Conservation (phyloP, 176 grass and related monocot species). For the Tuctoria greenei region DNA sequence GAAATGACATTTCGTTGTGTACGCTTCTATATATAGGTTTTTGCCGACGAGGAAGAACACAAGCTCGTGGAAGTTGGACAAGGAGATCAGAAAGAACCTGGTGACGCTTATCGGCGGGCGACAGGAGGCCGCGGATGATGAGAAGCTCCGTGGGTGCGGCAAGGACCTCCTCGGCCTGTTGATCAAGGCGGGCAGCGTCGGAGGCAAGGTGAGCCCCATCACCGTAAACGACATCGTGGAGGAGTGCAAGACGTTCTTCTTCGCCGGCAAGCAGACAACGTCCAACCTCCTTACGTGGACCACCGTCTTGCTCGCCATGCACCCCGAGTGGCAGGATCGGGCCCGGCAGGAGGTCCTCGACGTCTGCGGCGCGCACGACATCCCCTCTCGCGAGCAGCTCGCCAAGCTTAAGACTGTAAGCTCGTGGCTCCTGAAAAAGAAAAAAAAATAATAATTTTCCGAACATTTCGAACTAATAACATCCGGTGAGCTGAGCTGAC, state of each 20-base stretch:
- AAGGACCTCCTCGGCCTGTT: conserved; percentile 84
- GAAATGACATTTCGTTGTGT: neutral
- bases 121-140: conserved; percentile 39
- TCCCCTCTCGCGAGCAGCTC: conserved; percentile 78
- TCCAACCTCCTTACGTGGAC: conserved; percentile 96
- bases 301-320: conserved; percentile 89
- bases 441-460: neutral
- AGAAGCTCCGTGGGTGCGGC: conserved; percentile 45
- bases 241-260: conserved; percentile 98
- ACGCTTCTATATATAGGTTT: conserved; percentile 49
- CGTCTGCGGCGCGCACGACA: conserved; percentile 60
- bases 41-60: conserved; percentile 97
- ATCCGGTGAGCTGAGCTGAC: conserved; percentile 31
- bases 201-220: conserved; percentile 48
- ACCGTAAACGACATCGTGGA: conserved; percentile 91
- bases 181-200: conserved; percentile 55
- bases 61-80: conserved; percentile 92
- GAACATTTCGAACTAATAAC: neutral
- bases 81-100: conserved; percentile 88
- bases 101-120: conserved; percentile 64
- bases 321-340: conserved; percentile 93
- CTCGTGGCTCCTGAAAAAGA: neutral
- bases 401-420: conserved; percentile 85
- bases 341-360: conserved; percentile 81
- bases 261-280: conserved; percentile 95